Evolutionary conservation across 495 filamentous ascomycete genomes (phyloP), one percentile per base, ranked within the genome.

Genomic region (Aspergillus haitiensis): DNA sequence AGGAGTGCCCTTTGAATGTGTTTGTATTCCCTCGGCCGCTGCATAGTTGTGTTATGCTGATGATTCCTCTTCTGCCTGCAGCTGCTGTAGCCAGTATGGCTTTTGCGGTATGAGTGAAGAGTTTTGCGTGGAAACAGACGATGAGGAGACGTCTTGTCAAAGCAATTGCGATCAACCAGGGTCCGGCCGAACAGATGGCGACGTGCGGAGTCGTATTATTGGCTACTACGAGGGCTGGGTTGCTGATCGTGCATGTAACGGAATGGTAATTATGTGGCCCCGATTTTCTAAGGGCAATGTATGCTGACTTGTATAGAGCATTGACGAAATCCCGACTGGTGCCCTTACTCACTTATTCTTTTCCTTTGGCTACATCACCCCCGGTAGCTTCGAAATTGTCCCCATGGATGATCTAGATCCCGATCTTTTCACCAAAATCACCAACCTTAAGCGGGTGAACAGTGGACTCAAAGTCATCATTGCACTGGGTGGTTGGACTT

Each of bases 91-190:
- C 9, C 51, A 66, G 42, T 67, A 58, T 33, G 59, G 64, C 21
- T 70, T 70, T 46, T 73, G 71, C 50, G 71, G 71, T 15, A 78
- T 70, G 4, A 75, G 74, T 3, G 60, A 70, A 7, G 74, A 79
- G 51, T 83, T 78, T 64, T 83, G 81, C 61, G 63, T 16, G 42
- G 42, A 16, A 16, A 56, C 45, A 50, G 50, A 36, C 37, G 50
- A 36, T 37, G 31, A 37, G 12, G 32, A 36, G 16, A 53, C 50
- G 2, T 45, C 47, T 18, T 56, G 52, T 37, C 52, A 64, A 42
- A 33, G 50, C 18, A 52, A 52, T 35, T 65, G 63, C 18, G 58
- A 55, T n/a, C 58, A 55, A 36, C 58, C 44, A 10, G 33, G 33
- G 6, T 37, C 33, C 16, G 50, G 50, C 2, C 16, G 13, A 18